Evolutionary conservation across 768 basidiomycete genomes (phyloP).

Genomic region (Steccherinum ochraceum): DNA sequence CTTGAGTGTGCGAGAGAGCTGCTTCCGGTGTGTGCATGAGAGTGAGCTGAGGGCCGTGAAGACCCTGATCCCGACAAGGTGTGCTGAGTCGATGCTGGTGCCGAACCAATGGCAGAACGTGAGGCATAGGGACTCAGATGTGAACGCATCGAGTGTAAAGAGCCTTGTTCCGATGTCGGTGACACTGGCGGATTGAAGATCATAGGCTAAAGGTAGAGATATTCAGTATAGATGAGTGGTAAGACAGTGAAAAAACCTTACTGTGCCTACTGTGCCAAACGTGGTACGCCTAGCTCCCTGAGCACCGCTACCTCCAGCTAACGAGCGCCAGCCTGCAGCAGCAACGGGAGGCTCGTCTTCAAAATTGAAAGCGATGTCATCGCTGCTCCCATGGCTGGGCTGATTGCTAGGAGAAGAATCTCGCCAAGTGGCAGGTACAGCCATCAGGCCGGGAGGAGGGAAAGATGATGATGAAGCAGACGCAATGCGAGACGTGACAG

Average conservation of each 20-base stretch:
- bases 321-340: constrained; percentile 52
- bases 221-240: no score
- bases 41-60: constrained; percentile 38
- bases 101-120: constrained; percentile 40
- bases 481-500: constrained; percentile 27
- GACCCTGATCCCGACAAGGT: constrained; percentile 43
- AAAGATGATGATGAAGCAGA: constrained; percentile 5
- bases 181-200: constrained; percentile 35
- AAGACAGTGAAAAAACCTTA: no score
- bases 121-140: constrained; percentile 39
- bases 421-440: constrained; percentile 27
- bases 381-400: constrained; percentile 10
- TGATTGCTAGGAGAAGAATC: constrained; percentile 19
- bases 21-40: constrained; percentile 13
- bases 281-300: constrained; percentile 37
- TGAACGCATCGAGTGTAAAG: constrained; percentile 58
- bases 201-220: constrained; percentile 38
- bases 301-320: constrained; percentile 34
- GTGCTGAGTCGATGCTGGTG: constrained; percentile 39
- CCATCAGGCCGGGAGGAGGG: constrained; percentile 32
- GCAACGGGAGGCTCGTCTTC: constrained; percentile 67
- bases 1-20: constrained; percentile 39
- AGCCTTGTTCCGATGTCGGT: constrained; percentile 54
- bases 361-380: constrained; percentile 45
- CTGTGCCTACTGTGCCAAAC: constrained; percentile 53